Conservation (phyloP, 768 basidiomycete genomes). For the Hypsizygus marmoreus region DNA sequence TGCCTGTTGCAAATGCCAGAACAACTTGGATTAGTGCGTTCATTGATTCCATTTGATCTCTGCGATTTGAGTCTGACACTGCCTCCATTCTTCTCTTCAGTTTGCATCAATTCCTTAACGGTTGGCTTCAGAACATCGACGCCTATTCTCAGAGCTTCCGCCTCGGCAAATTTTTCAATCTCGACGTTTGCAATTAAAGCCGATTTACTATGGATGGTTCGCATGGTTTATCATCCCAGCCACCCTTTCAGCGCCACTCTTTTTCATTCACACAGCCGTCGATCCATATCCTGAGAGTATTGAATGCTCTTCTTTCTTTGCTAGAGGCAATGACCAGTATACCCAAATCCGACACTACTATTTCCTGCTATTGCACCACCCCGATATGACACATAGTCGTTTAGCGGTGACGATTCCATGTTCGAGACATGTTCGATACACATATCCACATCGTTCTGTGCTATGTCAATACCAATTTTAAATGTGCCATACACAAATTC, state of each 20-base stretch:
- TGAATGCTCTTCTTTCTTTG: constrained; percentile 7
- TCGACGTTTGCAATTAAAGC: constrained; percentile 39
- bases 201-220: no score
- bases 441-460: constrained; percentile 1
- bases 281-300: constrained; percentile 5
- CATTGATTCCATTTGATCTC: constrained; percentile 3
- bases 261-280: constrained; percentile 1
- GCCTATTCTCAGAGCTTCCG: constrained; percentile 42
- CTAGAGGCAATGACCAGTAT: constrained; percentile 9
- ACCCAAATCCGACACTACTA: constrained; percentile 6
- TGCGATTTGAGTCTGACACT: constrained; percentile 4
- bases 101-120: constrained; percentile 70
- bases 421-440: constrained; percentile 5
- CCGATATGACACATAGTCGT: no score
- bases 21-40: constrained; percentile 85
- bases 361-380: neutral
- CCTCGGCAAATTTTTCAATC: constrained; percentile 71
- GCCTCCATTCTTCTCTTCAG: constrained; percentile 36
- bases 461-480: no score
- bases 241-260: constrained; percentile 7
- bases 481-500: no score
- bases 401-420: constrained; percentile 6
- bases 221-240: no score
- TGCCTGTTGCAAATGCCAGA: constrained; percentile 70
- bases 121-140: constrained; percentile 65